Percentiles rank a stretch among this genome's conserved stretches.
These are phyloP conservation scores for Ustilago curta DNA, from an alignment of 1,284 basidiomycete genomes.

Conservation along the genomic window DNA sequence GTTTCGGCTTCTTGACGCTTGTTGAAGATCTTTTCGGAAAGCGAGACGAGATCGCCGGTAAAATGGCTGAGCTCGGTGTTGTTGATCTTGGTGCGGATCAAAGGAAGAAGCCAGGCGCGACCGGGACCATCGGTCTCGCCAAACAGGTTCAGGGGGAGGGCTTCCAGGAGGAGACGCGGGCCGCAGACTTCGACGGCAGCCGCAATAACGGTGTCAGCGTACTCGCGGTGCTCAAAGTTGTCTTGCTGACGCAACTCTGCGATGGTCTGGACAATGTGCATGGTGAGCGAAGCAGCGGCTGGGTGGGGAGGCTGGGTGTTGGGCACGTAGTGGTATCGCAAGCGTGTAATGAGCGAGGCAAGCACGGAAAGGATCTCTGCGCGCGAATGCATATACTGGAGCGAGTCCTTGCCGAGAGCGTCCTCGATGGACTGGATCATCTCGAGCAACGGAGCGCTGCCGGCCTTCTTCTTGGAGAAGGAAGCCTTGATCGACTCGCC, in stretches of 20 bases:
- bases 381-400: conserved; percentile 61
- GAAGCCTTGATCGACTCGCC: conserved; percentile 44
- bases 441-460: conserved; percentile 39
- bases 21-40: conserved; percentile 91
- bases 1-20: conserved; percentile 75
- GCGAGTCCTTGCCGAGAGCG: conserved; percentile 62
- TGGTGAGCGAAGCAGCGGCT: conserved; percentile 77
- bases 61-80: conserved; percentile 88
- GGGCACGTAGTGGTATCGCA: conserved; percentile 57
- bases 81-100: conserved; percentile 82
- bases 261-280: conserved; percentile 80
- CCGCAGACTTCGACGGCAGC: conserved; percentile 88
- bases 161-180: conserved; percentile 80
- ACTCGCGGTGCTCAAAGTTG: conserved; percentile 90
- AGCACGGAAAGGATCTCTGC: conserved; percentile 62
- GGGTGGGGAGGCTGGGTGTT: conserved; percentile 66
- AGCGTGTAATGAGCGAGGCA: conserved; percentile 56
- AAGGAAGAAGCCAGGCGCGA: conserved; percentile 90
- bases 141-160: conserved; percentile 83
- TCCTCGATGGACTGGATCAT: conserved; percentile 60
- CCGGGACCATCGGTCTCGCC: conserved; percentile 72
- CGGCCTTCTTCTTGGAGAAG: conserved; percentile 33
- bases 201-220: conserved; percentile 83
- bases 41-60: conserved; percentile 87
- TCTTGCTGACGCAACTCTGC: conserved; percentile 82